phyloP scores from a whole-genome alignment of 2,329 filamentous ascomycete species.

The Rhytidhysteron rufulum region DNA sequence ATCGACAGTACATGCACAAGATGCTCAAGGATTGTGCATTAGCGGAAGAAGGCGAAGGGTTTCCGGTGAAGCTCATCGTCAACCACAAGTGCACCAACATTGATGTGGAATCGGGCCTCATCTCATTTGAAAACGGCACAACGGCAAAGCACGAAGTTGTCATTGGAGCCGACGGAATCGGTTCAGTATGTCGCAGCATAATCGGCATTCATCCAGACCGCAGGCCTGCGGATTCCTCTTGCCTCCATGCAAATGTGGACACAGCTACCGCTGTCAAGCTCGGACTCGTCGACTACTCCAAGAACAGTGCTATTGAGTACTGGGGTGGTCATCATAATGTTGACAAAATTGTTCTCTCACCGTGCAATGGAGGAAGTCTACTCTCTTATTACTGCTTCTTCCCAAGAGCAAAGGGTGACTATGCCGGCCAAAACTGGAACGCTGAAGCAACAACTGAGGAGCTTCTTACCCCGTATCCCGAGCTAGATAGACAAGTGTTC shows the following conservation, averaged over 20 bases:
- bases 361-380: conserved; percentile 62
- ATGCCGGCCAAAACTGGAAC: conserved; percentile 58
- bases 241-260: conserved; percentile 61
- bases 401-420: conserved; percentile 57
- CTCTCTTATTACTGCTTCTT: conserved; percentile 71
- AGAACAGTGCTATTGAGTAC: conserved; percentile 61
- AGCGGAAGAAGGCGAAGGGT: conserved; percentile 50
- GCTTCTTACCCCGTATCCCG: conserved; percentile 57
- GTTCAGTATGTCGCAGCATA: conserved; percentile 59
- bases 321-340: conserved; percentile 67
- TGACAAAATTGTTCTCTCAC: conserved; percentile 68
- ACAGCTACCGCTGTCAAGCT: conserved; percentile 58
- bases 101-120: conserved; percentile 44
- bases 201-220: conserved; percentile 61
- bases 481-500: conserved; percentile 56
- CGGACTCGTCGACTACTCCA: conserved; percentile 61
- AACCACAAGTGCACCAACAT: conserved; percentile 56
- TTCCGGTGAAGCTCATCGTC: conserved; percentile 51
- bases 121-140: conserved; percentile 44
- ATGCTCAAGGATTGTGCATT: conserved; percentile 62
- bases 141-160: conserved; percentile 56
- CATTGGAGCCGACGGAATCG: conserved; percentile 64
- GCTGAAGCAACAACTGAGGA: conserved; percentile 54
- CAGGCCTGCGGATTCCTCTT: conserved; percentile 57
- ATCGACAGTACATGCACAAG: conserved; percentile 64